Conservation (phyloP, 129 eudicot genomes). For the Escallonia rubra region DNA sequence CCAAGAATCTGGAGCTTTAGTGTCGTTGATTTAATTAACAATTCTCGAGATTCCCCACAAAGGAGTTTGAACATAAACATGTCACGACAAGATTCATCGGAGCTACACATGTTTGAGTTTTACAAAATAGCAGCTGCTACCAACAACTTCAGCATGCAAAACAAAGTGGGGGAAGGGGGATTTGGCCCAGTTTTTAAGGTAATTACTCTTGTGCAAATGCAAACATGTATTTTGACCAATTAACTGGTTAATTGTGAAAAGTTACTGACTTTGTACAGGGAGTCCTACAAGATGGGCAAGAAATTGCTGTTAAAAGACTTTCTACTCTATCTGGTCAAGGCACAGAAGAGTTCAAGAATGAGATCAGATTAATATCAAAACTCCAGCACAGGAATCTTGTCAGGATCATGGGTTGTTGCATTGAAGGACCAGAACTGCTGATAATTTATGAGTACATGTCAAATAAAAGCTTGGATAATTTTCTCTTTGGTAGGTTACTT, state of each 20-base stretch:
- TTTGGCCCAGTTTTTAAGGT: constrained; percentile 43
- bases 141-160: constrained; percentile 19
- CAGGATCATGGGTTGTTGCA: constrained; percentile 27
- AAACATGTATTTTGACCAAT: too few species aligned
- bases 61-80: too few species aligned
- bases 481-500: constrained; percentile 33
- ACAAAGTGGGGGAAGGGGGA: constrained; percentile 46
- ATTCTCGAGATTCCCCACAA: constrained; percentile 3
- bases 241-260: background rate
- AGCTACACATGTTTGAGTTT: too few species aligned
- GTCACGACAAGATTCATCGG: too few species aligned
- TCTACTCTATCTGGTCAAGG: constrained; percentile 32
- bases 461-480: constrained; percentile 37
- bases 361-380: constrained; percentile 28
- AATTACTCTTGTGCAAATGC: background rate
- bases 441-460: constrained; percentile 38
- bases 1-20: too few species aligned
- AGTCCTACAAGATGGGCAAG: constrained; percentile 26
- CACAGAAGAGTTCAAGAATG: constrained; percentile 33
- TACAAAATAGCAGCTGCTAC: constrained; percentile 4
- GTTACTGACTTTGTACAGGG: constrained; percentile 14
- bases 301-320: constrained; percentile 37
- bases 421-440: constrained; percentile 33
- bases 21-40: too few species aligned
- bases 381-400: constrained; percentile 42